These are phyloP conservation scores for Cystobasidiaceae sp. DNA, from an alignment of 1,284 basidiomycete species.

Conservation along the genomic window DNA sequence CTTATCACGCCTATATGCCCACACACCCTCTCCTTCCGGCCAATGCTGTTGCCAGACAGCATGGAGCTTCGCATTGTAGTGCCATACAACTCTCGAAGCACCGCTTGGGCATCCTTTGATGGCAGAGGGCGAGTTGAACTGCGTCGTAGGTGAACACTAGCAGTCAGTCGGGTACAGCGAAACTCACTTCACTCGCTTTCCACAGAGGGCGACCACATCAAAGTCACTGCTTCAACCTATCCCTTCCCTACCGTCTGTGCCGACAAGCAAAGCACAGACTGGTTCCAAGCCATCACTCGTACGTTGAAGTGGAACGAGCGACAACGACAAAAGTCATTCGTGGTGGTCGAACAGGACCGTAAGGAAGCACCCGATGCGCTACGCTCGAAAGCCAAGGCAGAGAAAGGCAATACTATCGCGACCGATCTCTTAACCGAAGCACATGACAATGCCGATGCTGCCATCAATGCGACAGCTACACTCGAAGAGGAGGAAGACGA, in stretches of 20 bases:
- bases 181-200: background rate
- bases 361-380: slow-evolving; percentile 45
- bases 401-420: slow-evolving; percentile 35
- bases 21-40: slow-evolving; percentile 95
- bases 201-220: slow-evolving; percentile 97
- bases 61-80: slow-evolving; percentile 99
- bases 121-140: slow-evolving; percentile 93
- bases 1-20: slow-evolving; percentile 98
- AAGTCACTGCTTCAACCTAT: slow-evolving; percentile 94
- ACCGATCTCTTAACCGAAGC: background rate
- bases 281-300: slow-evolving; percentile 95
- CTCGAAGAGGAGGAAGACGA: slow-evolving; percentile 56
- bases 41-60: slow-evolving; percentile 95
- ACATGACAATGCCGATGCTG: slow-evolving; percentile 39
- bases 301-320: slow-evolving; percentile 96
- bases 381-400: slow-evolving; percentile 7
- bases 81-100: slow-evolving; percentile 94
- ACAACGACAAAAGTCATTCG: slow-evolving; percentile 92
- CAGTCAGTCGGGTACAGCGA: background rate
- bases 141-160: slow-evolving; percentile 61
- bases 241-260: slow-evolving; percentile 98
- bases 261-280: slow-evolving; percentile 94
- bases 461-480: slow-evolving; percentile 53
- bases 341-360: slow-evolving; percentile 81
- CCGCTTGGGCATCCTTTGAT: slow-evolving; percentile 98